These are phyloP conservation scores for Aureobasidium melanogenum DNA, from an alignment of 2,329 filamentous ascomycete genomes.

Conservation along the genomic window DNA sequence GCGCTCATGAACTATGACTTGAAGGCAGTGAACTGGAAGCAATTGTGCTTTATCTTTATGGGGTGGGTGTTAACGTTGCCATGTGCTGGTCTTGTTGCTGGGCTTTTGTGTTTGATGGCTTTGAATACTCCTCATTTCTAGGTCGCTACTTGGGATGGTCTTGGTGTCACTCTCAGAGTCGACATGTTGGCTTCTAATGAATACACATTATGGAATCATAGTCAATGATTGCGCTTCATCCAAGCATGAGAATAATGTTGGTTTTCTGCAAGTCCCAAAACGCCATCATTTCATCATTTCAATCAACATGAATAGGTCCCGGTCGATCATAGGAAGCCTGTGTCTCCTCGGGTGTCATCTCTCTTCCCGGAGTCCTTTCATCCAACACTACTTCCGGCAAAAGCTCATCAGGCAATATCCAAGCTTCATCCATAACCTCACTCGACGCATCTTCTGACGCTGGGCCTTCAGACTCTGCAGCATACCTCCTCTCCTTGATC, in stretches of 20 bases:
- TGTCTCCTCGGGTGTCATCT: not conserved
- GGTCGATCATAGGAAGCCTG: not conserved
- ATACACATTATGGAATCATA: too few relatives aligned
- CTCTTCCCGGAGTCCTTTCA: not conserved
- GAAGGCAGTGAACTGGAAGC: conserved; percentile 54
- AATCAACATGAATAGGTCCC: not conserved
- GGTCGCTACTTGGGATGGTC: not conserved
- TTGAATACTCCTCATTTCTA: conserved; percentile 49
- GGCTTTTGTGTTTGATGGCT: conserved; percentile 53
- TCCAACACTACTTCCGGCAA: not conserved
- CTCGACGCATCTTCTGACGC: not conserved
- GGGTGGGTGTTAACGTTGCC: conserved; percentile 57
- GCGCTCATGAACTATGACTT: conserved; percentile 52
- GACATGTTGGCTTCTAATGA: too few relatives aligned
- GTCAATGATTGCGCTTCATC: not conserved
- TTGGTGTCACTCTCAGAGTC: too few relatives aligned
- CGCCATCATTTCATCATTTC: not conserved
- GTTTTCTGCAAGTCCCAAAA: not conserved
- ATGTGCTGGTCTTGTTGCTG: conserved; percentile 47
- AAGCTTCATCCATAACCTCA: not conserved
- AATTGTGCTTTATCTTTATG: conserved; percentile 51
- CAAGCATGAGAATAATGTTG: not conserved
- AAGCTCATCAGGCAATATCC: not conserved
- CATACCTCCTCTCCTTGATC: not conserved
- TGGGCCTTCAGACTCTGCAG: not conserved